Percentiles rank a stretch among this genome's conserved stretches.
Evolutionary conservation across 2,329 filamentous ascomycete species (phyloP).

Genomic region (Cryphonectria radicalis): DNA sequence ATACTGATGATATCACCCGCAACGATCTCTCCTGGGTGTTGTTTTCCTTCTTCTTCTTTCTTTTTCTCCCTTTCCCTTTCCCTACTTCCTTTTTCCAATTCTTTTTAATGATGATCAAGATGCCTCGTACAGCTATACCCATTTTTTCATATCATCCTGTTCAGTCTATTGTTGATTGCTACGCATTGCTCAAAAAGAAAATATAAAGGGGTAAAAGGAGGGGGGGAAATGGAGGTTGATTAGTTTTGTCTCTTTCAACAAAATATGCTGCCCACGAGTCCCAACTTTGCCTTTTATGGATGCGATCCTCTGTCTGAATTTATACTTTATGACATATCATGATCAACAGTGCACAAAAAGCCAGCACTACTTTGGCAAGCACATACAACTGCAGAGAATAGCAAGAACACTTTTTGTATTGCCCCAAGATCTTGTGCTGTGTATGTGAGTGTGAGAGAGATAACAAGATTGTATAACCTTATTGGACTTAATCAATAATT

Average conservation of each 20-base stretch:
- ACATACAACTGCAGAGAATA: neutral
- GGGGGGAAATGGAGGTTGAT: neutral
- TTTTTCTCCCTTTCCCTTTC: neutral
- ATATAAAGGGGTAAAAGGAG: too few relatives aligned
- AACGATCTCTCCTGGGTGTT: neutral
- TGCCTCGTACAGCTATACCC: neutral
- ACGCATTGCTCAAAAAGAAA: too few relatives aligned
- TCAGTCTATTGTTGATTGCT: neutral
- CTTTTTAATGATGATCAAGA: neutral
- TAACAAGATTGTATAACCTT: too few relatives aligned
- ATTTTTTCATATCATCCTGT: neutral
- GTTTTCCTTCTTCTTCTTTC: neutral
- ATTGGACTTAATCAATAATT: too few relatives aligned
- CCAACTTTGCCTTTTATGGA: too few relatives aligned
- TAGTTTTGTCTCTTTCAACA: neutral
- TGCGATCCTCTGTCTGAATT: neutral
- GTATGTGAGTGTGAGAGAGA: too few relatives aligned
- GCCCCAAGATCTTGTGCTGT: too few relatives aligned
- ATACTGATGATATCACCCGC: slow-evolving; percentile 5
- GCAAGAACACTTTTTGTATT: neutral
- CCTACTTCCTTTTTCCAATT: too few relatives aligned
- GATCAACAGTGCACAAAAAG: neutral
- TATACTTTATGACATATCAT: neutral
- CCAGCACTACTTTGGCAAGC: neutral
- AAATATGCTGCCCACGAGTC: neutral